A percentile compares a stretch with the other conserved stretches of the same genome.
Evolutionary conservation across 371 early-diverging fungal genomes (phyloP).

Genomic region (Apophysomyces elegans): DNA sequence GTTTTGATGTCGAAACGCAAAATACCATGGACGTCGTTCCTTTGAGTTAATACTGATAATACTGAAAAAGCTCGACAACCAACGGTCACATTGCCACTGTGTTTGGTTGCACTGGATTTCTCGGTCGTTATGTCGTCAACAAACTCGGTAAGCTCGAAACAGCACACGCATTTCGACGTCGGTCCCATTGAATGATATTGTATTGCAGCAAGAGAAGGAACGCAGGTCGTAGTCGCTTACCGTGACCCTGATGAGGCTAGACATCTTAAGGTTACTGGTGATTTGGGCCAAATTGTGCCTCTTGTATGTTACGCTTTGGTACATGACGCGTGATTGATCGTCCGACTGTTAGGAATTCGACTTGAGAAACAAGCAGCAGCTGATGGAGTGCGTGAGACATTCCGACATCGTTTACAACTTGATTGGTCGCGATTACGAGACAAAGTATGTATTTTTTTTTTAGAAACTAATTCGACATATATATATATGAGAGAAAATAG

Average conservation of each 20-base stretch:
- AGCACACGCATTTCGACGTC: background rate
- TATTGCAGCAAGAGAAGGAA: conserved; percentile 67
- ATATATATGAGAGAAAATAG: background rate
- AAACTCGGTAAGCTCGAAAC: conserved; percentile 69
- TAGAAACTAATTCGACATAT: too few relatives aligned
- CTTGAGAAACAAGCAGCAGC: conserved; percentile 81
- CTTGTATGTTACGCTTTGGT: conserved; percentile 48
- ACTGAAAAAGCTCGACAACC: conserved; percentile 57
- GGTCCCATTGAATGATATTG: background rate
- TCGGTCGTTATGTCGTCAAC: conserved; percentile 93
- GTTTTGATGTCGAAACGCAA: conserved; percentile 9
- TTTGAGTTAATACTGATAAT: background rate
- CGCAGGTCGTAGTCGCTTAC: conserved; percentile 91
- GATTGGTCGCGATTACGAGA: conserved; percentile 90
- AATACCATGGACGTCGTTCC: background rate
- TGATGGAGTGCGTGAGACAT: conserved; percentile 86
- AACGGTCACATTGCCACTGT: conserved; percentile 93
- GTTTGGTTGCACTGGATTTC: conserved; percentile 95
- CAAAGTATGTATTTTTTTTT: conserved; percentile 63
- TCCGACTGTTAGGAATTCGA: conserved; percentile 74
- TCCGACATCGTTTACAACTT: conserved; percentile 95
- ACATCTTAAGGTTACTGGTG: conserved; percentile 91
- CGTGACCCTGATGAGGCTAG: conserved; percentile 88
- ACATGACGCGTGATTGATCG: background rate
- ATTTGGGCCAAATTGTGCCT: conserved; percentile 93